A percentile compares a stretch with the other conserved stretches of the same genome.
Evolutionary conservation across 352 stramenopile genomes (phyloP).

Genomic region (Globisporangium perplexum): DNA sequence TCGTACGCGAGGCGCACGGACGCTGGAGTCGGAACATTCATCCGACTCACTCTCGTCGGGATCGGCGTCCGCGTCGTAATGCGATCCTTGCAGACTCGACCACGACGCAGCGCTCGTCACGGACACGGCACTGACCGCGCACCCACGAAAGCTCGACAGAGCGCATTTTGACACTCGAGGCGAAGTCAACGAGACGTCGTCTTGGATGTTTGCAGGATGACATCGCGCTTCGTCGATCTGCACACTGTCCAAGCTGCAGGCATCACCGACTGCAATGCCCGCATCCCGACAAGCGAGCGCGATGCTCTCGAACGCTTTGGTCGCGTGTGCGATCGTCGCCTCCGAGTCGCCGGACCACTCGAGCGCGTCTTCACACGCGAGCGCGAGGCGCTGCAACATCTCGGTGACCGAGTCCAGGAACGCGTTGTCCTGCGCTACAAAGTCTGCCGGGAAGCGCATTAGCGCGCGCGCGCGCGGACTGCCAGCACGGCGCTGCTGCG

Average conservation of each 20-base stretch:
- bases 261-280: neutral
- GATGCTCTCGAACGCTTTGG: slow-evolving; percentile 17
- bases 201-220: neutral
- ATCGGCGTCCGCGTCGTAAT: neutral
- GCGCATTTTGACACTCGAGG: neutral
- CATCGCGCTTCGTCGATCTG: neutral
- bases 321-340: slow-evolving; percentile 1
- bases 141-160: neutral
- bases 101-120: neutral
- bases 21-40: neutral
- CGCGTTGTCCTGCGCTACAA: neutral
- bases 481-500: too few relatives aligned
- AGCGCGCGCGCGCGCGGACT: too few relatives aligned
- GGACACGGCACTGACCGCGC: neutral
- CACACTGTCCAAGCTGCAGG: neutral
- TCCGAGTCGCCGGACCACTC: slow-evolving; percentile 17
- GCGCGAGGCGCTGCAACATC: slow-evolving; percentile 2
- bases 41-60: neutral
- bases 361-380: slow-evolving; percentile 5
- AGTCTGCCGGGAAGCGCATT: neutral
- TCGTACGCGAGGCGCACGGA: neutral
- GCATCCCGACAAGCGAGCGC: slow-evolving; percentile 11
- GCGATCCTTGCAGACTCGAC: neutral
- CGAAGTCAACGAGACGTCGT: neutral
- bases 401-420: neutral